Base-by-base conservation (phyloP, 139 green algal genomes). In the Trebouxia sp. region DNA sequence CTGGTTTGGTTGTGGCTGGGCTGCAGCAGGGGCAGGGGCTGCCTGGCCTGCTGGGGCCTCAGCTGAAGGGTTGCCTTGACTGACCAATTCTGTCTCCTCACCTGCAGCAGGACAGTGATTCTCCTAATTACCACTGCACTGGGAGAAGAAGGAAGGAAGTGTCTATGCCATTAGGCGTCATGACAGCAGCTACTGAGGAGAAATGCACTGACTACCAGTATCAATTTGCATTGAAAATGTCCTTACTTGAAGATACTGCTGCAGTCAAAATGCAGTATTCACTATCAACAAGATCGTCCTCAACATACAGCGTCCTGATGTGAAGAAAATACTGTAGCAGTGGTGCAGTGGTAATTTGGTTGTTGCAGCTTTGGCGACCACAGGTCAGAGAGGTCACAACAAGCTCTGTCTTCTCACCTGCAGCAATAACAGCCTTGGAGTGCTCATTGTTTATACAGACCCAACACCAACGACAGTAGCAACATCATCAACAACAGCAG, bases 81-180 rank as follows among this genome's bases (percentile, higher is more conserved):
- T 82, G n/a, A 87, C 82, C 22, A 87, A n/a, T 65, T 92, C 86
- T 55, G 79, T 75, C 6, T 62, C 38, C 41, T 80, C 72, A 39
- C 42, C 70, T 85, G 65, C 22, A 58, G 26, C 50, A 17, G 5
- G 22, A 2, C 4, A 58, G 2, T 28, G 26, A 58, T 17, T 28
- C 50, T 28, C 50, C 5, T 1, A 58, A 58, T 58, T 28, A 58
- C 26, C 50, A 28, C 22, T 28, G 50, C 22, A 22, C 50, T 3
- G 20, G 5, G 50, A 58, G 4, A 17, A 58, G 22, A 22, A 17
- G 26, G 50, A 58, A n/a, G n/a, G n/a, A n/a, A n/a, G n/a, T n/a
- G n/a, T n/a, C n/a, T n/a, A n/a, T n/a, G n/a, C n/a, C n/a, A 22
- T 3, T 22, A 58, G 50, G 50, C 50, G 50, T 22, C 50, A 28